phyloP scores from a whole-genome alignment of 2,329 filamentous ascomycete genomes.

The Fusarium haematococcum region DNA sequence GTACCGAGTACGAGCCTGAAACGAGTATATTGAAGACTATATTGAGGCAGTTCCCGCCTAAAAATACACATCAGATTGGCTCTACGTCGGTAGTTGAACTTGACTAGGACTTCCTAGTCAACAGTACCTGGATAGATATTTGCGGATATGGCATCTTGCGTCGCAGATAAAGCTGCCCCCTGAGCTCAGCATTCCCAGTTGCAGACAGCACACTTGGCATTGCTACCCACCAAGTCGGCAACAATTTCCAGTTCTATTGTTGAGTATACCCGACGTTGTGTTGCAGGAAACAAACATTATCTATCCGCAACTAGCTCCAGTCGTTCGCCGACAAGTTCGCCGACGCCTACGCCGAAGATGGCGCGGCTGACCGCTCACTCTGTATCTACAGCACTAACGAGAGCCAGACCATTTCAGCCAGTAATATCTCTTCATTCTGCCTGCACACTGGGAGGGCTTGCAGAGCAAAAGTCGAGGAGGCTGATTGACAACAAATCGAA shows the following conservation, averaged over 20 bases:
- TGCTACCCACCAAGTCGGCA: not conserved
- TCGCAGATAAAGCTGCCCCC: not conserved
- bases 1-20: not conserved
- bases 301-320: not conserved
- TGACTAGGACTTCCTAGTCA: not conserved
- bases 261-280: not conserved
- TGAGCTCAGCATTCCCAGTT: not conserved
- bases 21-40: not conserved
- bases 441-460: not conserved
- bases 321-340: constrained; percentile 20
- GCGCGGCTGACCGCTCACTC: not conserved
- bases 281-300: not conserved
- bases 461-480: not conserved
- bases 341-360: constrained; percentile 26
- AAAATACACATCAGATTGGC: not conserved
- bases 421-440: not conserved
- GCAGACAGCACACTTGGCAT: not conserved
- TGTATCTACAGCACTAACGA: not conserved
- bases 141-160: not conserved
- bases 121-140: not conserved
- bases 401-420: not conserved
- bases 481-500: not conserved
- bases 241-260: not conserved
- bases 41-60: not conserved
- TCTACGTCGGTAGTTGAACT: not conserved